These are phyloP conservation scores for Cocos nucifera DNA, from an alignment of 176 grass and related monocot genomes.

Conservation along the genomic window DNA sequence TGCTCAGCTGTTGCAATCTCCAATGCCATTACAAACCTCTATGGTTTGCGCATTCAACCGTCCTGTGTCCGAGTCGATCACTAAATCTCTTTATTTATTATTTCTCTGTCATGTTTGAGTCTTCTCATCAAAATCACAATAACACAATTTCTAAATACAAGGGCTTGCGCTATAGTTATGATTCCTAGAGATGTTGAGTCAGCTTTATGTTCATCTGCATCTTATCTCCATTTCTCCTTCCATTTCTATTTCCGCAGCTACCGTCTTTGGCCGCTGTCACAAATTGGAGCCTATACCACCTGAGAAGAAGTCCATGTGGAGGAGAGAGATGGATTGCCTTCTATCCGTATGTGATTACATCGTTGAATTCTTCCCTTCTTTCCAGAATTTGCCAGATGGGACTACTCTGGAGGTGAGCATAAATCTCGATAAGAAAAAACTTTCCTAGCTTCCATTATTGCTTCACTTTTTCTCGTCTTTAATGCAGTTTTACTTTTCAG, in stretches of 20 bases:
- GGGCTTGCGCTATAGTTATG: too few species aligned
- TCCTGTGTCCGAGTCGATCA: neutral
- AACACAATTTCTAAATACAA: too few species aligned
- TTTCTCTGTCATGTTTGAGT: too few species aligned
- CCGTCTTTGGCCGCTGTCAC: slow-evolving; percentile 73
- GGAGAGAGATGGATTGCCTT: slow-evolving; percentile 93
- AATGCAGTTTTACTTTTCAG: slow-evolving; percentile 16
- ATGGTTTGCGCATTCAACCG: slow-evolving; percentile 31
- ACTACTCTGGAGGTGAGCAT: slow-evolving; percentile 71
- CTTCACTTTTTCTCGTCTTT: neutral
- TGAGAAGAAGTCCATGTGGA: slow-evolving; percentile 95
- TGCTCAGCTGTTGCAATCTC: slow-evolving; percentile 91
- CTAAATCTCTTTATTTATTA: too few species aligned
- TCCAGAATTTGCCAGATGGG: slow-evolving; percentile 65
- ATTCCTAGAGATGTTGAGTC: neutral
- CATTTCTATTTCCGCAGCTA: slow-evolving; percentile 30
- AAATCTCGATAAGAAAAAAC: neutral
- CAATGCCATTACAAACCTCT: slow-evolving; percentile 98
- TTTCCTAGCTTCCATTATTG: too few species aligned
- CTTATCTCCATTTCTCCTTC: neutral
- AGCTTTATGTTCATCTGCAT: neutral
- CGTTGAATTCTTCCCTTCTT: slow-evolving; percentile 84
- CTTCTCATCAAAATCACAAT: too few species aligned
- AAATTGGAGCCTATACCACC: slow-evolving; percentile 69
- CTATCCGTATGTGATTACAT: slow-evolving; percentile 93